These are phyloP conservation scores for Leccinum holopus DNA, from an alignment of 1,284 basidiomycete genomes.

Conservation along the genomic window DNA sequence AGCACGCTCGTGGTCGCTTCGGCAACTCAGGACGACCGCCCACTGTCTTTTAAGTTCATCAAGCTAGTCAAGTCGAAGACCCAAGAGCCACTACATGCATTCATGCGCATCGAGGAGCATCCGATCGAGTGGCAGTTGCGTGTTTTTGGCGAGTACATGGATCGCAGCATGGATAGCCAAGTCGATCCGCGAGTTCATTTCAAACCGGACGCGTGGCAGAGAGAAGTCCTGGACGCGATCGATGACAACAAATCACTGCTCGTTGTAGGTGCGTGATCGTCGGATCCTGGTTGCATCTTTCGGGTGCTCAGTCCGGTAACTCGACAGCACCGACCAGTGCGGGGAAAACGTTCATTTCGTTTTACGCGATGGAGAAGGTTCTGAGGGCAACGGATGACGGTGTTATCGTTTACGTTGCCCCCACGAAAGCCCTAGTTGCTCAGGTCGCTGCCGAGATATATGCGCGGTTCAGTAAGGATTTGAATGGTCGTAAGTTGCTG, in stretches of 20 bases:
- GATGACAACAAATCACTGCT: conserved; percentile 60
- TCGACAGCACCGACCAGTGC: conserved; percentile 61
- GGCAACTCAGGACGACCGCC: conserved; percentile 33
- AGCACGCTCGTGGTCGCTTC: conserved; percentile 25
- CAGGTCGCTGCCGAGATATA: conserved; percentile 69
- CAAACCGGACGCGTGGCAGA: conserved; percentile 69
- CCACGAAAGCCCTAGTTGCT: conserved; percentile 68
- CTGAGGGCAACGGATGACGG: conserved; percentile 60
- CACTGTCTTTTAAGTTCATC: conserved; percentile 53
- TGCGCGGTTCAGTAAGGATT: conserved; percentile 62
- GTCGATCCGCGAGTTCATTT: conserved; percentile 60
- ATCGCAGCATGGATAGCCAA: conserved; percentile 63
- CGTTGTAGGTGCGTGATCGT: conserved; percentile 53
- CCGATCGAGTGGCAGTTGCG: conserved; percentile 65
- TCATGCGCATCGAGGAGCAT: conserved; percentile 57
- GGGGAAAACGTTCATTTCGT: conserved; percentile 75
- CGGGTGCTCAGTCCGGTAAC: neutral
- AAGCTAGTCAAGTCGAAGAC: conserved; percentile 52
- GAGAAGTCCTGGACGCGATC: conserved; percentile 61
- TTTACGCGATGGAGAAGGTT: conserved; percentile 71
- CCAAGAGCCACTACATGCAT: conserved; percentile 42
- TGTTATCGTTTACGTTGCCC: conserved; percentile 70
- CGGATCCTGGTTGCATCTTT: neutral
- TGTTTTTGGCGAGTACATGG: conserved; percentile 70
- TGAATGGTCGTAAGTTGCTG: conserved; percentile 44